These are phyloP conservation scores for Aspergillus bertholletiae DNA, from an alignment of 495 filamentous ascomycete genomes.

Conservation along the genomic window DNA sequence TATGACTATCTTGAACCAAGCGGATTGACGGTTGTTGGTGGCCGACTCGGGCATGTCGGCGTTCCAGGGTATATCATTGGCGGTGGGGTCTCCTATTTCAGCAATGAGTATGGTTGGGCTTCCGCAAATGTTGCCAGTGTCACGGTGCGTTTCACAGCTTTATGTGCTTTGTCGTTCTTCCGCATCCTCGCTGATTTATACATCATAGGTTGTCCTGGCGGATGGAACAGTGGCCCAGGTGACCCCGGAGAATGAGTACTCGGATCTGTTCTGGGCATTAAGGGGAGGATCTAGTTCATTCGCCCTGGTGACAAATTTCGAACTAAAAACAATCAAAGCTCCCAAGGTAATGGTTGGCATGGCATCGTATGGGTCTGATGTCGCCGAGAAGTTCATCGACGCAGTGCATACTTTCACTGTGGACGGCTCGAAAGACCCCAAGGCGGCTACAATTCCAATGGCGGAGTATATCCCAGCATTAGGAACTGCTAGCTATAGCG, in stretches of 20 bases:
- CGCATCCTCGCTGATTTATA: no score
- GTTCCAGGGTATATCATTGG: conserved; percentile 29
- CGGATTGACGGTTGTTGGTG: conserved; percentile 18
- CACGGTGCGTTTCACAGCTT: conserved; percentile 25
- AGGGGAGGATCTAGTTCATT: conserved; percentile 53
- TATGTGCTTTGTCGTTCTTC: no score
- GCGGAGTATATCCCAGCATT: conserved; percentile 23
- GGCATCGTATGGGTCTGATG: not conserved
- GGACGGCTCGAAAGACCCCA: conserved; percentile 23
- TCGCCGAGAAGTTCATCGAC: conserved; percentile 10
- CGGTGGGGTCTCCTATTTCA: conserved; percentile 28
- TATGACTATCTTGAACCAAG: conserved; percentile 7
- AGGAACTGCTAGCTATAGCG: conserved; percentile 6
- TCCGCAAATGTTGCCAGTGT: conserved; percentile 35
- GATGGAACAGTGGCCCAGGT: conserved; percentile 18
- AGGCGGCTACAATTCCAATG: conserved; percentile 33
- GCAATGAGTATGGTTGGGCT: conserved; percentile 40
- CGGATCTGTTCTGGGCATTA: conserved; percentile 48
- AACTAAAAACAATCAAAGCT: conserved; percentile 25
- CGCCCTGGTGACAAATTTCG: conserved; percentile 34
- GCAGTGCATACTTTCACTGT: conserved; percentile 29
- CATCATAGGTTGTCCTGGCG: conserved; percentile 26
- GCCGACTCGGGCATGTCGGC: conserved; percentile 15
- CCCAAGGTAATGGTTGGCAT: conserved; percentile 29
- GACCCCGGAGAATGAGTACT: conserved; percentile 25